Evolutionary conservation across 345 rosid genomes (phyloP), one percentile per base, ranked within the genome.

Genomic region (Chamaenerion angustifolium): DNA sequence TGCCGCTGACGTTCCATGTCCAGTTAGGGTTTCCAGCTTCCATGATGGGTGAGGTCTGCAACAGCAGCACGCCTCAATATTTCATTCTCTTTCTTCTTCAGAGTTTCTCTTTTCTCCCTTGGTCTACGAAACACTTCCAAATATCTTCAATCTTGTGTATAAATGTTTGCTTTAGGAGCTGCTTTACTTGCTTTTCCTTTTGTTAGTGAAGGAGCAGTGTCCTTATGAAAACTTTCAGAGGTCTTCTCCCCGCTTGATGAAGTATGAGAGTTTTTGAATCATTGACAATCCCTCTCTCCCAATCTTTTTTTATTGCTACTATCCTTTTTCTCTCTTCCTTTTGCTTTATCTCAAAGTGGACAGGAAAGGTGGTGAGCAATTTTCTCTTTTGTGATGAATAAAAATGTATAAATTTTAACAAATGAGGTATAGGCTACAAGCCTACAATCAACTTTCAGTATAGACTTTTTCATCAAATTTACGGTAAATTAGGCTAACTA

Each of bases 1-100:
- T 71, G 48, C 62, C 75, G 69, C 68, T 81, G 60, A 71, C 76
- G 69, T 65, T 81, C 90, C 94, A 83, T 13, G 54, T 42, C 88
- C 77, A 79, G 58, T 69, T 88, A 76, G 85, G 85, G 88, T 77
- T 88, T 61, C 85, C 90, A 61, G 87, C 67, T 78, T 77, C 77
- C 74, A 87, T 61, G 76, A 81, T 83, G 61, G 87, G 82, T 47
- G 94, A 81, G 65, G 76, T 79, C 68, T 83, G 82, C 72, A 83
- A 62, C 49, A 19, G 51, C 54, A 50, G 16, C 18, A 72, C 80
- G 35, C 83, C 82, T 71, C 80, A 62, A 64, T n/a, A n/a, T n/a
- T 88, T 81, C 94, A 83, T 88, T 51, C 31, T 40, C 58, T 55
- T 10, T 45, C 12, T 15, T 45, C 42, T 23, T 46, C 46, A 11